Evolutionary conservation across 2,329 filamentous ascomycete genomes (phyloP), one percentile per base, ranked within the genome.

Genomic region (Colletotrichum endophyticum): DNA sequence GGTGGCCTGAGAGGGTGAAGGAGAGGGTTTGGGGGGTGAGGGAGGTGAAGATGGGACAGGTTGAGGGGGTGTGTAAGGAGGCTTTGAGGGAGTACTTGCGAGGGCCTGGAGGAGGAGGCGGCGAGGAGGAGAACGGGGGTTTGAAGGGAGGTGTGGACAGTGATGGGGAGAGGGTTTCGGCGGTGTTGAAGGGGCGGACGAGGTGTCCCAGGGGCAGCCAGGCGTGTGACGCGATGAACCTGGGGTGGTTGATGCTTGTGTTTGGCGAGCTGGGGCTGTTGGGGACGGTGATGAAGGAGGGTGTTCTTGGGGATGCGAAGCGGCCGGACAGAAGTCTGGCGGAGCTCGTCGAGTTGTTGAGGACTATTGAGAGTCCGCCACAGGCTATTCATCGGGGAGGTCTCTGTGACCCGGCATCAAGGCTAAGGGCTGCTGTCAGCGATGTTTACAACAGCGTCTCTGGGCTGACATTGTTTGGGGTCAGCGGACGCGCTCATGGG

Each of bases 171-270:
- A 49, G 44, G 9, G 44, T 5, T 22, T 22, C 44, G 30, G 77
- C 78, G 19, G 79, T 81, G 4, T 74, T 84, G 36, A 70, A 80
- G n/a, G 85, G 83, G 36, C 83, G 80, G 1, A 84, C 88, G 5
- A 85, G 89, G 39, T 91, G 89, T 72, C 88, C 88, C 19, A 88
- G 85, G 73, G 87, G 88, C 1, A 88, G 85, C 70, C 88, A 88
- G 70, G 82, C 83, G 79, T 91, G 89, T 71, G 90, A 91, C 77
- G 88, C 89, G 0, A 86, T 86, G 0, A 90, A 89, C 70, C 83
- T 91, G 0, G 89, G 89, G 5, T 91, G 89, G 88, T 79, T 90
- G 39, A 89, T 91, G 86, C 83, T 90, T n/a, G 82, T 87, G 0
- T 88, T 87, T 70, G 87, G 87, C 67, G 87, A 90, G 77, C 82